These are phyloP conservation scores for Spinellus fusiger DNA, from an alignment of 192 early-diverging fungal species.

Conservation along the genomic window DNA sequence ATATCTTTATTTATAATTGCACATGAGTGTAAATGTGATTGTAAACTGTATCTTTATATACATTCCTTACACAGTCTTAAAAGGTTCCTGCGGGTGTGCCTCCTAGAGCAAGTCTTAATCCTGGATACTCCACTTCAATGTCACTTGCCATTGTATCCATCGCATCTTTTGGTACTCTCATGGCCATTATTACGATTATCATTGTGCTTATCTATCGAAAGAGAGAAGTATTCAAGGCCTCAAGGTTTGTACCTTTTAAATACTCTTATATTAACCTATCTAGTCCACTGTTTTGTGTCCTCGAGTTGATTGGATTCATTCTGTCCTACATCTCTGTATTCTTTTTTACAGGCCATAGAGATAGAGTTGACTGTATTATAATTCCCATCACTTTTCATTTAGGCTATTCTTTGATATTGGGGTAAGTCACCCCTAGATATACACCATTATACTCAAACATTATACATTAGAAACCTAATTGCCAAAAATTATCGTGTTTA, in stretches of 20 bases:
- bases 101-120: constrained; percentile 26
- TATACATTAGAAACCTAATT: constrained; percentile 34
- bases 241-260: constrained; percentile 32
- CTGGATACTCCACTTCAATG: constrained; percentile 31
- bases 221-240: constrained; percentile 35
- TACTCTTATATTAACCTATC: not conserved
- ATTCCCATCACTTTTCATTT: constrained; percentile 36
- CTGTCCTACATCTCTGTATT: constrained; percentile 30
- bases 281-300: constrained; percentile 44
- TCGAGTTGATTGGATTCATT: constrained; percentile 43
- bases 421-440: constrained; percentile 4
- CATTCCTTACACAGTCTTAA: not conserved
- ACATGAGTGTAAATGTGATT: not conserved
- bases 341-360: constrained; percentile 28
- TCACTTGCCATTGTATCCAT: constrained; percentile 26
- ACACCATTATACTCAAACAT: not conserved
- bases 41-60: not conserved
- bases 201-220: constrained; percentile 35
- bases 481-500: constrained; percentile 48
- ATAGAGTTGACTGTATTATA: constrained; percentile 21
- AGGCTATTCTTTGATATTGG: constrained; percentile 29
- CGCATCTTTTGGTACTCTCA: constrained; percentile 25
- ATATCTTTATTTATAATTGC: not conserved
- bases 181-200: constrained; percentile 28
- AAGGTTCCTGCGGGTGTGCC: constrained; percentile 34